Conservation (phyloP, 83 land plant genomes). For the Picea abies region DNA sequence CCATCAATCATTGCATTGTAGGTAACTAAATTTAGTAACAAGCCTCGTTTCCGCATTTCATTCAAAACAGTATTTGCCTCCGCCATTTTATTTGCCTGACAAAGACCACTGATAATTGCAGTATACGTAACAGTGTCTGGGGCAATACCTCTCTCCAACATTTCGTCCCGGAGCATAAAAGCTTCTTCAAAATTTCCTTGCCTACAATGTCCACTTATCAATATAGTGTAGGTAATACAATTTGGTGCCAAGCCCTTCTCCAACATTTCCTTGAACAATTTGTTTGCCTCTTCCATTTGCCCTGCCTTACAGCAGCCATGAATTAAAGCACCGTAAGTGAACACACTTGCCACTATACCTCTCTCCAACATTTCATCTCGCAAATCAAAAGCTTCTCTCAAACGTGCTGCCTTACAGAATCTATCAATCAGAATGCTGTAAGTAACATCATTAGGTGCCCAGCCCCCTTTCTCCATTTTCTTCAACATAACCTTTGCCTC, state of each 20-base stretch:
- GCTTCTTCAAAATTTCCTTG: conserved; percentile 45
- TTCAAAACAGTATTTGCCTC: conserved; percentile 53
- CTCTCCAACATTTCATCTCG: conserved; percentile 51
- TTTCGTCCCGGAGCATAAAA: conserved; percentile 48
- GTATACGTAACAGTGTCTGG: conserved; percentile 61
- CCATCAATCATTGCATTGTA: conserved; percentile 84
- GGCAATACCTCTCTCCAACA: conserved; percentile 45
- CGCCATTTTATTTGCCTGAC: conserved; percentile 44
- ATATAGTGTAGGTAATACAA: conserved; percentile 54
- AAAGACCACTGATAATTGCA: conserved; percentile 62
- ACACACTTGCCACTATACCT: conserved; percentile 43
- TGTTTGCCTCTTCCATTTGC: conserved; percentile 37
- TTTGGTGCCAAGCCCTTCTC: conserved; percentile 50
- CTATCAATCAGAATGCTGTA: conserved; percentile 73
- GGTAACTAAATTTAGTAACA: conserved; percentile 63
- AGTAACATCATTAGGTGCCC: conserved; percentile 58
- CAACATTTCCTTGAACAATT: conserved; percentile 43
- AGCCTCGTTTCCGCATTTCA: conserved; percentile 51
- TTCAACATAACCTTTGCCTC: conserved; percentile 56
- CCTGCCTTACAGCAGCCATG: conserved; percentile 54
- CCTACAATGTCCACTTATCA: conserved; percentile 67
- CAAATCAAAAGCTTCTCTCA: conserved; percentile 48
- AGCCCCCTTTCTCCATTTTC: conserved; percentile 58
- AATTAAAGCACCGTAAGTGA: conserved; percentile 73
- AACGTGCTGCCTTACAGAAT: conserved; percentile 54